A percentile compares a stretch with the other conserved stretches of the same genome.
These are phyloP conservation scores for Pseudonectria foliicola DNA, from an alignment of 2,329 filamentous ascomycete genomes.

Conservation along the genomic window DNA sequence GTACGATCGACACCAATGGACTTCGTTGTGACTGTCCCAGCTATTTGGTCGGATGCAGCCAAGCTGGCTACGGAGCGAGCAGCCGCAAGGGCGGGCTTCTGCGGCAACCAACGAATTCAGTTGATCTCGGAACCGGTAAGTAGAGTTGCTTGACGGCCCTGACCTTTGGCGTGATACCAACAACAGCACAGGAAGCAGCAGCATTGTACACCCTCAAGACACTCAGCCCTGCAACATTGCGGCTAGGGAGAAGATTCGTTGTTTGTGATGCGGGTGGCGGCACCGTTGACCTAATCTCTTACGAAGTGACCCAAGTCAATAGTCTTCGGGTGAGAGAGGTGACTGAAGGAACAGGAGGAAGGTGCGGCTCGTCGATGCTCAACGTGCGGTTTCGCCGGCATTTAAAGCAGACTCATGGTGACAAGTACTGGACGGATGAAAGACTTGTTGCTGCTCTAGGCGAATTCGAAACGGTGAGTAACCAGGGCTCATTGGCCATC, in stretches of 20 bases:
- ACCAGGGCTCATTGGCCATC: slow-evolving; percentile 31
- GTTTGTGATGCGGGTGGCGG: slow-evolving; percentile 49
- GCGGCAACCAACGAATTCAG: slow-evolving; percentile 34
- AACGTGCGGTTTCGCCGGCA: slow-evolving; percentile 41
- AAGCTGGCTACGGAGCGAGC: slow-evolving; percentile 41
- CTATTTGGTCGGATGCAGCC: slow-evolving; percentile 50
- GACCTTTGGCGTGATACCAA: slow-evolving; percentile 8
- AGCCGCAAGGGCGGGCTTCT: slow-evolving; percentile 32
- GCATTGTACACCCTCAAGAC: slow-evolving; percentile 42
- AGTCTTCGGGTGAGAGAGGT: slow-evolving; percentile 41
- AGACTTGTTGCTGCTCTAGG: slow-evolving; percentile 33
- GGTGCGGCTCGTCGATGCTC: slow-evolving; percentile 43
- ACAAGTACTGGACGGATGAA: slow-evolving; percentile 36
- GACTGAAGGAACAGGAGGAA: slow-evolving; percentile 40
- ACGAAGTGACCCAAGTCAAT: slow-evolving; percentile 36
- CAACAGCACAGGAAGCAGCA: slow-evolving; percentile 36
- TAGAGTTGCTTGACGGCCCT: not conserved
- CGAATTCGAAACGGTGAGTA: slow-evolving; percentile 34
- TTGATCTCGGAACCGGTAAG: slow-evolving; percentile 43
- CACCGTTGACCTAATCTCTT: slow-evolving; percentile 48
- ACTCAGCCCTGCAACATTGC: slow-evolving; percentile 33
- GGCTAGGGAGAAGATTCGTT: slow-evolving; percentile 41
- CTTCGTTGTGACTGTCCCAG: slow-evolving; percentile 51
- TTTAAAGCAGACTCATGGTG: slow-evolving; percentile 35
- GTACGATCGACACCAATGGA: slow-evolving; percentile 40